phyloP scores from a whole-genome alignment of 768 basidiomycete genomes.

The Mycena vulgaris region DNA sequence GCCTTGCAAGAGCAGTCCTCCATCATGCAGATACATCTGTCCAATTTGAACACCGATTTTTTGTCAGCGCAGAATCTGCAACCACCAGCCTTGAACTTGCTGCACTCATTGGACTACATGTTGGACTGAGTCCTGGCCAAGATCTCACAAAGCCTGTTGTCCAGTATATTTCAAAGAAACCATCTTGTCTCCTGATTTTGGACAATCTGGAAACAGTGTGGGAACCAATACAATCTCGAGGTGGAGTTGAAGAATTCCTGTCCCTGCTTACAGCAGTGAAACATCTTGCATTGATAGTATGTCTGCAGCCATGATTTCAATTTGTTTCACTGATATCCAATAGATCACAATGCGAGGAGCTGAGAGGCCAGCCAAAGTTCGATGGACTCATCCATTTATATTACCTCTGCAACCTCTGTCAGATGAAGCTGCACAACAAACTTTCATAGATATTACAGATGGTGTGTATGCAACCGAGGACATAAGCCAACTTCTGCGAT shows the following conservation, averaged over 20 bases:
- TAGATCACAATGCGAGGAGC: too few relatives aligned
- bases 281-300: slow-evolving; percentile 2
- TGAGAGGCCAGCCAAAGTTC: too few relatives aligned
- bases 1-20: neutral
- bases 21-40: neutral
- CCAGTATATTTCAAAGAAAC: neutral
- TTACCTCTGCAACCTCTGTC: too few relatives aligned
- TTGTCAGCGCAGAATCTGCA: neutral
- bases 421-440: too few relatives aligned
- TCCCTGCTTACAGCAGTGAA: neutral
- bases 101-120: neutral
- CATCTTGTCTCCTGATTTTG: neutral
- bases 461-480: too few relatives aligned
- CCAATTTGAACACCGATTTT: neutral
- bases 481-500: too few relatives aligned
- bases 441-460: too few relatives aligned
- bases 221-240: neutral
- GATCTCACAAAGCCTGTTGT: neutral
- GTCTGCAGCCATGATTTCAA: too few relatives aligned
- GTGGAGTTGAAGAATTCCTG: neutral
- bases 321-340: too few relatives aligned
- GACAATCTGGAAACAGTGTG: neutral
- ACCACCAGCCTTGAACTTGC: too few relatives aligned
- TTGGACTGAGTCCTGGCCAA: neutral
- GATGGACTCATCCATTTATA: too few relatives aligned